Conservation (phyloP, 2,329 filamentous ascomycete species). For the Neonectria coccinea region DNA sequence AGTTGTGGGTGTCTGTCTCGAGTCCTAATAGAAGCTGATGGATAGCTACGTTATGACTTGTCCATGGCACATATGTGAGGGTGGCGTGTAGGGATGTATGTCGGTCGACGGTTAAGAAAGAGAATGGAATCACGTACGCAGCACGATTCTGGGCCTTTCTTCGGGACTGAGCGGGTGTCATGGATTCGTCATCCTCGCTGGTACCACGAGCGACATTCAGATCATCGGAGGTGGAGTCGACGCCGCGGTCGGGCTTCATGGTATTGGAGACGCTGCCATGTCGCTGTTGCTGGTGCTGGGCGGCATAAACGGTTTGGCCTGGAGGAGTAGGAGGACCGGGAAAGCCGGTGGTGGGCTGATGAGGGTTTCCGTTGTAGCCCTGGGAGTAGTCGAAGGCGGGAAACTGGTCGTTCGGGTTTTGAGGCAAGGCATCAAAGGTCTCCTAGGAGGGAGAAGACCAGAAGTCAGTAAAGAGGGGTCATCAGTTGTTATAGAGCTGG, state of each 20-base stretch:
- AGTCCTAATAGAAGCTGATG: background rate
- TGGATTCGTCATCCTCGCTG: constrained; percentile 67
- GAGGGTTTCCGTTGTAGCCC: constrained; percentile 54
- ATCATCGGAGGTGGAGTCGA: constrained; percentile 55
- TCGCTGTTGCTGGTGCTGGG: constrained; percentile 44
- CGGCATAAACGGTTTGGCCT: constrained; percentile 51
- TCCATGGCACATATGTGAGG: background rate
- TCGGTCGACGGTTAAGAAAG: background rate
- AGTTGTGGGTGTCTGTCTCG: background rate
- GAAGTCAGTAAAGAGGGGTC: constrained; percentile 16
- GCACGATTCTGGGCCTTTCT: constrained; percentile 72
- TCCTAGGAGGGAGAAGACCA: constrained; percentile 56
- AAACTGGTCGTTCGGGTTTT: constrained; percentile 59
- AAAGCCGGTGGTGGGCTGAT: constrained; percentile 50
- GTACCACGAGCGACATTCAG: constrained; percentile 50
- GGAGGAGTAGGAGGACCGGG: constrained; percentile 66
- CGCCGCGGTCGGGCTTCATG: constrained; percentile 46
- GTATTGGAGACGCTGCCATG: constrained; percentile 40
- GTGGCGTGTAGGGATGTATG: background rate
- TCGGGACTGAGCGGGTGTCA: constrained; percentile 69
- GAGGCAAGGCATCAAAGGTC: constrained; percentile 60
- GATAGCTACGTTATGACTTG: background rate
- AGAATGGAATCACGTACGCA: constrained; percentile 61
- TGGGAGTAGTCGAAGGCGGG: constrained; percentile 58
- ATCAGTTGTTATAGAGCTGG: constrained; percentile 33